Evolutionary conservation across 1,284 basidiomycete genomes (phyloP).

Genomic region (Ustilago curta): DNA sequence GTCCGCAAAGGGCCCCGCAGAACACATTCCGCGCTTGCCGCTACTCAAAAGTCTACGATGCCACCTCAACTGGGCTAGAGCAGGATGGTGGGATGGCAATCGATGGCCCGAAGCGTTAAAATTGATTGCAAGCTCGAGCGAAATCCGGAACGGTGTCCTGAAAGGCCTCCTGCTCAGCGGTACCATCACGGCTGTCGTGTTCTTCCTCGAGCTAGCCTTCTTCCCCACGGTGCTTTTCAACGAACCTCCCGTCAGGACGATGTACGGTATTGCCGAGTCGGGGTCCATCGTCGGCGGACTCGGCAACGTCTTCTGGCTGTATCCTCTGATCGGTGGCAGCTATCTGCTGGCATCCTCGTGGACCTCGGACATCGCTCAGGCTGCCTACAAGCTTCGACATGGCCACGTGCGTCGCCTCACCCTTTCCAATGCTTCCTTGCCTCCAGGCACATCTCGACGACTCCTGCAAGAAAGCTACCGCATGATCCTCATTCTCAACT

Average conservation of each 20-base stretch:
- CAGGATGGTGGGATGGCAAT: constrained; percentile 60
- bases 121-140: constrained; percentile 51
- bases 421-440: constrained; percentile 40
- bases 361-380: constrained; percentile 65
- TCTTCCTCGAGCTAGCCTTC: constrained; percentile 66
- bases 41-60: constrained; percentile 34
- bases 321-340: constrained; percentile 64
- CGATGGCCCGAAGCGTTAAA: constrained; percentile 53
- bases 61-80: constrained; percentile 59
- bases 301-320: constrained; percentile 64
- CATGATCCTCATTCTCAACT: constrained; percentile 61
- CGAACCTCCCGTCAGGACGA: constrained; percentile 14
- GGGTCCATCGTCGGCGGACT: constrained; percentile 40
- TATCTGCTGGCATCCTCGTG: constrained; percentile 66
- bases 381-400: constrained; percentile 56
- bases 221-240: constrained; percentile 62
- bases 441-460: constrained; percentile 44
- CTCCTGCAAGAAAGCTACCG: constrained; percentile 61
- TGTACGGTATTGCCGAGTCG: constrained; percentile 16
- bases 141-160: constrained; percentile 57
- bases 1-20: constrained; percentile 64
- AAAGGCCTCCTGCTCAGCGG: constrained; percentile 65
- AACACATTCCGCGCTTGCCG: constrained; percentile 44
- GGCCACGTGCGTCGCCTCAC: constrained; percentile 32
- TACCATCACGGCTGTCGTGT: constrained; percentile 56